These are phyloP conservation scores for Populus euphratica DNA, from an alignment of 345 rosid genomes.

Conservation along the genomic window DNA sequence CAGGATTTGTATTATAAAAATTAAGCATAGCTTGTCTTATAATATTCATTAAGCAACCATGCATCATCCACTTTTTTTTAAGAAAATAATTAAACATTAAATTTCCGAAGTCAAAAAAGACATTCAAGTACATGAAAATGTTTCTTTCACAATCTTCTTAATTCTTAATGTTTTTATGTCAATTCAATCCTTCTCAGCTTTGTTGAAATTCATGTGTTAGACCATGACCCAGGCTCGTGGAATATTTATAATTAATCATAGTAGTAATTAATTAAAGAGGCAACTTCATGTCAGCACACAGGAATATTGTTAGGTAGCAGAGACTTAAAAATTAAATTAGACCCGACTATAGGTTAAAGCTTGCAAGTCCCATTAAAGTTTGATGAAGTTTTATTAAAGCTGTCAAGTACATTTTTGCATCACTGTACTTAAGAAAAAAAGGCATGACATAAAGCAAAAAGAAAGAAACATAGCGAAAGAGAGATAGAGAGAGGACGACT, in stretches of 20 bases:
- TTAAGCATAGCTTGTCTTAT: background rate
- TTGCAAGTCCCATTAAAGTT: background rate
- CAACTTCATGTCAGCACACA: background rate
- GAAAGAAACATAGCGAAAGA: background rate
- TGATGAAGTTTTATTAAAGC: background rate
- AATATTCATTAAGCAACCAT: background rate
- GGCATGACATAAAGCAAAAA: background rate
- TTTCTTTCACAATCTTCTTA: slow-evolving; percentile 14
- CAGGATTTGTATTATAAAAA: too few species aligned
- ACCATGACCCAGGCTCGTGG: background rate
- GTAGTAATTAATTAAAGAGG: background rate
- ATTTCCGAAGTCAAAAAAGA: background rate
- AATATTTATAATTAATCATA: background rate
- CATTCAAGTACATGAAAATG: background rate
- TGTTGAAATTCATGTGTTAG: background rate
- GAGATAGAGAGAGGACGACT: background rate
- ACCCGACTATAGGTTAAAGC: background rate
- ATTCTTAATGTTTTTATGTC: slow-evolving; percentile 20
- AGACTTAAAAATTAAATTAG: background rate
- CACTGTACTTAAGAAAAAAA: background rate
- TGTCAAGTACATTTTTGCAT: background rate
- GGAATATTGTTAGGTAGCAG: background rate
- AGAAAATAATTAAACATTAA: slow-evolving; percentile 2
- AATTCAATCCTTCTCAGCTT: slow-evolving; percentile 19
- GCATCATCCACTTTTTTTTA: background rate